Percentiles rank a stretch among this genome's conserved stretches.
Conservation (phyloP, 2,329 filamentous ascomycete species). For the Ophioceras dolichostomum region DNA sequence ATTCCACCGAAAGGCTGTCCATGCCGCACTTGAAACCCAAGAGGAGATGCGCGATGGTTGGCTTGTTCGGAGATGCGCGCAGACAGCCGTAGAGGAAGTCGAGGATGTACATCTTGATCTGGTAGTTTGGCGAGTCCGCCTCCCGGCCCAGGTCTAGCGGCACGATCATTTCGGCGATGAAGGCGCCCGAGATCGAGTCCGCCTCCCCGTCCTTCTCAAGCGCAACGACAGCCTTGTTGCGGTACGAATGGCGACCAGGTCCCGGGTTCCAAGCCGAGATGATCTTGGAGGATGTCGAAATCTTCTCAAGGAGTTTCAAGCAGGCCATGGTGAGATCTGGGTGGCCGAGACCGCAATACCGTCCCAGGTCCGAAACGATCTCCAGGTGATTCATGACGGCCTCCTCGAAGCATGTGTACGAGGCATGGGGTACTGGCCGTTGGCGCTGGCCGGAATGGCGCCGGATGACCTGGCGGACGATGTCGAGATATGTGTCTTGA, state of each 20-base stretch:
- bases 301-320: conserved; percentile 70
- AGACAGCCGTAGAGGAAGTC: conserved; percentile 79
- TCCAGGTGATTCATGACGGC: conserved; percentile 70
- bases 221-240: conserved; percentile 80
- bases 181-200: conserved; percentile 63
- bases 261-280: conserved; percentile 56
- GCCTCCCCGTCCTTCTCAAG: conserved; percentile 71
- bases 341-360: conserved; percentile 78
- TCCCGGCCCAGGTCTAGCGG: conserved; percentile 63
- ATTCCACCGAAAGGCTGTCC: conserved; percentile 54
- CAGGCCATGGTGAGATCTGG: conserved; percentile 69
- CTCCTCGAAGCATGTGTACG: conserved; percentile 85
- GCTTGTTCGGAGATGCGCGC: conserved; percentile 58
- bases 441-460: conserved; percentile 47
- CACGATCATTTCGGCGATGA: conserved; percentile 56
- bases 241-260: conserved; percentile 47
- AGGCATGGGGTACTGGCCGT: conserved; percentile 55
- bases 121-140: conserved; percentile 57
- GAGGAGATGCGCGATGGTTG: conserved; percentile 81
- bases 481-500: conserved; percentile 82
- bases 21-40: conserved; percentile 76
- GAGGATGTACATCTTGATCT: conserved; percentile 73
- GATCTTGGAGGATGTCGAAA: conserved; percentile 74
- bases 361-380: conserved; percentile 69
- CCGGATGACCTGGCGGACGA: conserved; percentile 71